phyloP scores from a whole-genome alignment of 1,139 yeast species.

The Wickerhamomyces sp. region DNA sequence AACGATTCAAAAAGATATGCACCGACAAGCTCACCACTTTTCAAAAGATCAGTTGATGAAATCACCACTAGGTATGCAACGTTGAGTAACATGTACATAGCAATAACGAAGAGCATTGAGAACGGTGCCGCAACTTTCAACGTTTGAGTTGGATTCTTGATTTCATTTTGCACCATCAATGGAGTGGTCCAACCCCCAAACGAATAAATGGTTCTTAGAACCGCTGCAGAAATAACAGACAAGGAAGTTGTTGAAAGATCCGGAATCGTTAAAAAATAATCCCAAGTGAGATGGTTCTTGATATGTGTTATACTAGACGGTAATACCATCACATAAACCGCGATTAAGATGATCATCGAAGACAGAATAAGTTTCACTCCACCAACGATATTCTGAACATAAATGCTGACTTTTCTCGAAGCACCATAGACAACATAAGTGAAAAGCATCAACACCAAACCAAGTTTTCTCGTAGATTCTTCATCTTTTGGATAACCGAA shows the following conservation, averaged over 20 bases:
- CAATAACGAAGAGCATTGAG: slow-evolving; percentile 39
- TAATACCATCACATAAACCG: slow-evolving; percentile 42
- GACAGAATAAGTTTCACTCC: slow-evolving; percentile 43
- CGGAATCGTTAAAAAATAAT: slow-evolving; percentile 15
- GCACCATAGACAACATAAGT: slow-evolving; percentile 42
- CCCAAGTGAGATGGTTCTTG: slow-evolving; percentile 21
- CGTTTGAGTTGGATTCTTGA: slow-evolving; percentile 50
- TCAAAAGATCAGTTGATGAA: slow-evolving; percentile 42
- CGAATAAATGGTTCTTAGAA: slow-evolving; percentile 51
- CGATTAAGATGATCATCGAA: slow-evolving; percentile 40
- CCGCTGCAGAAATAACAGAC: slow-evolving; percentile 33
- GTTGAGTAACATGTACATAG: slow-evolving; percentile 47
- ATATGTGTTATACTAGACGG: slow-evolving; percentile 33
- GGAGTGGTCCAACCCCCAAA: slow-evolving; percentile 59
- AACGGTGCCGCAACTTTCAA: slow-evolving; percentile 52
- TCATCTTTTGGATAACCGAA: slow-evolving; percentile 28
- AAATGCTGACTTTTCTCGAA: slow-evolving; percentile 46
- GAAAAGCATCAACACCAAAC: slow-evolving; percentile 36
- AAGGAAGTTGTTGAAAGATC: slow-evolving; percentile 2
- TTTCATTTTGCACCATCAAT: slow-evolving; percentile 54
- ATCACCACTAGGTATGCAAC: slow-evolving; percentile 50
- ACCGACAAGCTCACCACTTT: slow-evolving; percentile 50
- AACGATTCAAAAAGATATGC: slow-evolving; percentile 49
- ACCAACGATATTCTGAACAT: slow-evolving; percentile 48
- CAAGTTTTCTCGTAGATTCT: slow-evolving; percentile 33